Base-by-base conservation (phyloP, 257 asterid species). In the Solanum arcanum region DNA sequence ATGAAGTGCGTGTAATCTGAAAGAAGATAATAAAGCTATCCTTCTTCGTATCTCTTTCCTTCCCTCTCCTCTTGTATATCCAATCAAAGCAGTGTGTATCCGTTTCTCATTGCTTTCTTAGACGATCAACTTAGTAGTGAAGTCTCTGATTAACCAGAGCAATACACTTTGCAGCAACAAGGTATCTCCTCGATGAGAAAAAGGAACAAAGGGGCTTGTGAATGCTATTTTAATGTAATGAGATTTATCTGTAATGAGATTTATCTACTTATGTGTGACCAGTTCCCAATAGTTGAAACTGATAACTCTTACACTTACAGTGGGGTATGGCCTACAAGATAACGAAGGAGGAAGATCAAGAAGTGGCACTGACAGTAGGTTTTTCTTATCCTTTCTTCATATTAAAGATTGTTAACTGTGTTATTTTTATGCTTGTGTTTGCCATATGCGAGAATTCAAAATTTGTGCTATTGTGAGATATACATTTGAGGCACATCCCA, bases 261-360 rank as follows among this genome's bases (percentile, higher is more conserved):
- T 15, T 42, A 25, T 78, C 62, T 78, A 5, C 84, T 25, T 78
- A 42, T 7, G n/a, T 25, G 25, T 44, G 84, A 44, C 41, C 11
- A 14, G 27, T 78, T 78, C 66, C 66, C 37, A 78, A 27, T 78
- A 46, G 84, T 78, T 78, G 84, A 78, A 46, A 78, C 39, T 78
- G 42, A 77, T 27, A 42, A 1, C 14, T 46, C 39, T 25, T 46
- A 46, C 15, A 47, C 62, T 78, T 86, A 25, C 81, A 97, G 99
- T 95, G 99, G 98, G 99, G 99, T 75, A 96, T 95, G 68, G 99
- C 98, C 69, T 97, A 94, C 94, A 97, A 95, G 87, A 94, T 95
- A 84, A 88, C 87, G 35, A 84, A 85, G 86, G 91, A 92, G 91
- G 92, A 94, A 92, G 96, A 94, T 92, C 96, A 95, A 89, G 92